Conservation (phyloP, 2,329 filamentous ascomycete genomes). For the Aspergillus tanneri region DNA sequence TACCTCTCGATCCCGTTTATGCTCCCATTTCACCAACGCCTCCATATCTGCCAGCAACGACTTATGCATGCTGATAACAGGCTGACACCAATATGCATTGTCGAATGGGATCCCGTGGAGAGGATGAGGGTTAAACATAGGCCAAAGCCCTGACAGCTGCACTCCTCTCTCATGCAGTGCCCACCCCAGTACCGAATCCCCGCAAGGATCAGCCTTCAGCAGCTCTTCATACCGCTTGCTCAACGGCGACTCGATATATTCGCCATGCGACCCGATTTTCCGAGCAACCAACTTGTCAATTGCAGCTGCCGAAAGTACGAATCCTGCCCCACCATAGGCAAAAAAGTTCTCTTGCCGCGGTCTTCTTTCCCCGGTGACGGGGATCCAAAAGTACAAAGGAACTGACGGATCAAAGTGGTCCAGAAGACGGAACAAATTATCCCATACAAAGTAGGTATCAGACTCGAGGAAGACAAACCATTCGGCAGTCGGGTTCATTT, state of each 20-base stretch:
- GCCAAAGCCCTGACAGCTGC: constrained; percentile 49
- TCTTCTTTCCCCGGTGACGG: constrained; percentile 39
- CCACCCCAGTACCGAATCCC: constrained; percentile 54
- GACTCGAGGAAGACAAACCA: constrained; percentile 60
- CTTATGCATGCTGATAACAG: constrained; percentile 52
- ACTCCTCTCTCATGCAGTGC: constrained; percentile 48
- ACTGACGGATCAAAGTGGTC: constrained; percentile 48
- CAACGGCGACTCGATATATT: constrained; percentile 43
- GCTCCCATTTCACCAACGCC: constrained; percentile 49
- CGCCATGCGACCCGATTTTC: constrained; percentile 23
- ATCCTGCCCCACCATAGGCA: constrained; percentile 52
- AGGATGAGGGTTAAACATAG: constrained; percentile 51
- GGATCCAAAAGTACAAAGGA: constrained; percentile 53
- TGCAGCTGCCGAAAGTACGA: constrained; percentile 48
- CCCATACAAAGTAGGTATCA: constrained; percentile 53
- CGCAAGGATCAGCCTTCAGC: constrained; percentile 52
- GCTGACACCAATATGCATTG: constrained; percentile 53
- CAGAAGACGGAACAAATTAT: constrained; percentile 50
- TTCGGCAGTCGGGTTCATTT: constrained; percentile 47
- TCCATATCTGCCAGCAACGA: constrained; percentile 50
- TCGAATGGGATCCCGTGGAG: constrained; percentile 51
- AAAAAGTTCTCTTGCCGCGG: constrained; percentile 35
- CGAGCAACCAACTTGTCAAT: constrained; percentile 42
- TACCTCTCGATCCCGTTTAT: constrained; percentile 23
- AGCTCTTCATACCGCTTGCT: constrained; percentile 44